phyloP scores from a whole-genome alignment of 768 basidiomycete genomes.

The Bullera alba region DNA sequence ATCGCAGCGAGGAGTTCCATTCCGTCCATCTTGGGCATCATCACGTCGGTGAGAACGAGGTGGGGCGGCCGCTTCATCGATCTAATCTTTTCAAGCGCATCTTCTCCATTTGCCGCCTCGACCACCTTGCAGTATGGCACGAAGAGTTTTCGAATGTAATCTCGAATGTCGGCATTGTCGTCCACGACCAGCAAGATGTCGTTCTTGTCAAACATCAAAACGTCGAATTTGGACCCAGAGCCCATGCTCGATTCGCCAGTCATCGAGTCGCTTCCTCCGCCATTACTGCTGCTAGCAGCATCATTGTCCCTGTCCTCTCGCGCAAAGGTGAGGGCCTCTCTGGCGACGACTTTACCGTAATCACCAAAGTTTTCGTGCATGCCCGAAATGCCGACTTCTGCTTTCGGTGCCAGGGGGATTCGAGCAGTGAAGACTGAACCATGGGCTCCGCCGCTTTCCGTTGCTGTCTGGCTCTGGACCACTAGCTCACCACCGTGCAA shows the following conservation, averaged over 20 bases:
- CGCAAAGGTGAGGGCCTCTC: slow-evolving; percentile 44
- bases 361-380: slow-evolving; percentile 6
- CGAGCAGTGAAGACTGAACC: slow-evolving; percentile 36
- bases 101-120: slow-evolving; percentile 42
- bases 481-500: slow-evolving; percentile 46
- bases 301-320: slow-evolving; percentile 10
- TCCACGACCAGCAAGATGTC: slow-evolving; percentile 46
- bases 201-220: slow-evolving; percentile 39
- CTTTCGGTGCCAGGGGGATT: slow-evolving; percentile 18
- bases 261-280: slow-evolving; percentile 7
- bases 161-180: slow-evolving; percentile 44
- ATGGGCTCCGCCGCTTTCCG: slow-evolving; percentile 27
- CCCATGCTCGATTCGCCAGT: slow-evolving; percentile 11
- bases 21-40: slow-evolving; percentile 45
- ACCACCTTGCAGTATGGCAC: slow-evolving; percentile 44
- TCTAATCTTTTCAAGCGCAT: slow-evolving; percentile 38
- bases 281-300: slow-evolving; percentile 11
- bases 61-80: slow-evolving; percentile 23
- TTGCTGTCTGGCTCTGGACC: slow-evolving; percentile 31
- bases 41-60: slow-evolving; percentile 46
- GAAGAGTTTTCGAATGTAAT: slow-evolving; percentile 46
- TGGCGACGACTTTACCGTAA: slow-evolving; percentile 43
- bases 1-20: slow-evolving; percentile 29
- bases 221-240: slow-evolving; percentile 15
- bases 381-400: background rate